phyloP scores from a whole-genome alignment of 176 grass and related monocot genomes.

The Bonia amplexicaulis region DNA sequence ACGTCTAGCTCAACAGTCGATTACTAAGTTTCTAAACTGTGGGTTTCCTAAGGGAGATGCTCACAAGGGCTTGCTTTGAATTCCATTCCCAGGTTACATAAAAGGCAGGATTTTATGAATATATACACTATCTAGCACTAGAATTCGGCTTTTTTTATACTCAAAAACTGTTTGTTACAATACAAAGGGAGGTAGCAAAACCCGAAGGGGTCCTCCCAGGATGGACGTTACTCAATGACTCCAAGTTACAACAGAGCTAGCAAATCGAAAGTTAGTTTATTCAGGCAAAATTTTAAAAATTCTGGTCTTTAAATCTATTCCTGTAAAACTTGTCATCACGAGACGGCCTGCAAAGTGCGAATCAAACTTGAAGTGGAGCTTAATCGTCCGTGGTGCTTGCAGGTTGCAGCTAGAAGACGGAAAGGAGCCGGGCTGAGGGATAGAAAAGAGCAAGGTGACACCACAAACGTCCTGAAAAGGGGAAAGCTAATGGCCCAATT shows the following conservation, averaged over 20 bases:
- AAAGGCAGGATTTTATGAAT: too few relatives aligned
- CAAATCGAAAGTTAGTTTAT: not conserved
- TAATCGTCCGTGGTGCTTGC: constrained; percentile 11
- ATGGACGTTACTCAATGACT: not conserved
- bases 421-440: not conserved
- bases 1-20: too few relatives aligned
- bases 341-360: not conserved
- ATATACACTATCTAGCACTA: too few relatives aligned
- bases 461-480: constrained; percentile 11
- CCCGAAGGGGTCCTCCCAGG: too few relatives aligned
- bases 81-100: too few relatives aligned
- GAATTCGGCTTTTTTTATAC: too few relatives aligned
- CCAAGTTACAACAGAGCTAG: not conserved
- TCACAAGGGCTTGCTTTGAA: too few relatives aligned
- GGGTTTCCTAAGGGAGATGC: too few relatives aligned
- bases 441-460: not conserved
- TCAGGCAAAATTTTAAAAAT: not conserved
- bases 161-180: too few relatives aligned
- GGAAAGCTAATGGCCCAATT: not conserved
- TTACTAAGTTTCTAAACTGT: too few relatives aligned
- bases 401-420: not conserved
- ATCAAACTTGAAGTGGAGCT: not conserved
- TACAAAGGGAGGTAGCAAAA: too few relatives aligned
- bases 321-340: not conserved
- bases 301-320: not conserved